These are phyloP conservation scores for Coffea humblotiana DNA, from an alignment of 305 asterid species.

Conservation along the genomic window DNA sequence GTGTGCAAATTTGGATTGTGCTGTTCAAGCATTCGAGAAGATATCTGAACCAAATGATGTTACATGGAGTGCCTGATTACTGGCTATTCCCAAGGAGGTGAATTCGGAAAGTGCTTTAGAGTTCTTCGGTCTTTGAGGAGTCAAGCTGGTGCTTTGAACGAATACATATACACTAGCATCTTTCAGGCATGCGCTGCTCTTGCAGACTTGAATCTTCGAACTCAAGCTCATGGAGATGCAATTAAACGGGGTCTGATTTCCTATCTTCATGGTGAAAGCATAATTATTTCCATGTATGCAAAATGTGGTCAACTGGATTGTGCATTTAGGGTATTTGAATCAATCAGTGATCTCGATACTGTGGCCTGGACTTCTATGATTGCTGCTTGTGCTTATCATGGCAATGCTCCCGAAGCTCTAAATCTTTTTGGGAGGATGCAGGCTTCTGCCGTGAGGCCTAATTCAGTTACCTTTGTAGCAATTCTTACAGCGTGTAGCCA, in stretches of 20 bases:
- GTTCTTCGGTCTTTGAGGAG: constrained; percentile 42
- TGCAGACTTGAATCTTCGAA: constrained; percentile 46
- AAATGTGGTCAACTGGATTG: constrained; percentile 51
- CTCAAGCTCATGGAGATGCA: constrained; percentile 57
- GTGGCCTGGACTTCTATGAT: constrained; percentile 64
- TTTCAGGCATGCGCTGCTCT: constrained; percentile 47
- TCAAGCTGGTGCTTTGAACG: constrained; percentile 37
- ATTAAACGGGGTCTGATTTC: constrained; percentile 50
- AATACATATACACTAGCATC: constrained; percentile 49
- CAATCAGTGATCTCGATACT: constrained; percentile 43
- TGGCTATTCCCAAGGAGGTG: constrained; percentile 50
- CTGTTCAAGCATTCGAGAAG: constrained; percentile 37
- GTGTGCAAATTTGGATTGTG: constrained; percentile 40
- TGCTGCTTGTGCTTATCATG: constrained; percentile 54
- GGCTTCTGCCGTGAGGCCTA: constrained; percentile 37
- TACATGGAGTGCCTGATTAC: constrained; percentile 61
- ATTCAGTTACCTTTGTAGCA: constrained; percentile 49
- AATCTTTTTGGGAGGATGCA: constrained; percentile 42
- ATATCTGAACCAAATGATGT: constrained; percentile 54
- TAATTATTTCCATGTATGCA: constrained; percentile 60
- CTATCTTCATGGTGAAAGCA: constrained; percentile 51
- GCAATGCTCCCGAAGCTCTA: constrained; percentile 47
- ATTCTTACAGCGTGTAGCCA: constrained; percentile 64
- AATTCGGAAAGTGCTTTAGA: constrained; percentile 39
- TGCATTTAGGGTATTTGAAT: constrained; percentile 42